Base-by-base conservation (phyloP, 2,329 filamentous ascomycete species). In the Domatiomyces globalis region DNA sequence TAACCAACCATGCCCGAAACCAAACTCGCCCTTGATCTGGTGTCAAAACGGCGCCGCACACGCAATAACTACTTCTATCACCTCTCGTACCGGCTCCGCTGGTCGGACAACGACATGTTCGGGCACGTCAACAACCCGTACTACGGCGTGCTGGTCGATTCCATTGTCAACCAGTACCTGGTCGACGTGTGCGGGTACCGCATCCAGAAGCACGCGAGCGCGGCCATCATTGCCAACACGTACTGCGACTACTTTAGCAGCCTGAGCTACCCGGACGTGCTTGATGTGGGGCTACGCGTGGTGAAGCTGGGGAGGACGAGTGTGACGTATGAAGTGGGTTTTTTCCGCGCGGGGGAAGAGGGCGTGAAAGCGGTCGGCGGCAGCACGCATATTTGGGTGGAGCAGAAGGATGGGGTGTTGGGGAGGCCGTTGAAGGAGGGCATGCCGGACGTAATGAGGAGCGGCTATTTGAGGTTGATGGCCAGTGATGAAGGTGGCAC, bases 101-200 rank as follows among this genome's bases (percentile, higher is more conserved):
- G 59, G 59, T 60, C 48, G 45, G 88, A 95, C 68, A 94, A 94
- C 65, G 88, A 95, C 71, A 92, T 94, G 85, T 95, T 92, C 67
- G 77, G 86, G 54, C 90, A 96, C 65, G 80, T 94, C 74, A 95
- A 95, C 71, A 95, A 94, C 65, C 85, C 82, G 43, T 76, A 92
- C 50, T 95, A 95, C 68, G 85, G 85, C 61, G 83, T 85, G 56
- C 75, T 94, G 51, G 92, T 94, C 66, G 90, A 96, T 71, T 89
- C 86, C 1, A 79, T 94, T 53, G 81, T 94, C 65, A 96, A 95
- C 67, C 77, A 83, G 47, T 96, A 92, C 66, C 78, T 96, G 17
- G 87, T 94, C 55, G 74, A 83, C 49, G 74, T 85, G 62, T 94
- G 87, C 66, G 77, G 77, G 10, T 78, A 94, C 49, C 70, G 84